phyloP scores from a whole-genome alignment of 2,329 filamentous ascomycete genomes.

The Hypoxylon sp. region DNA sequence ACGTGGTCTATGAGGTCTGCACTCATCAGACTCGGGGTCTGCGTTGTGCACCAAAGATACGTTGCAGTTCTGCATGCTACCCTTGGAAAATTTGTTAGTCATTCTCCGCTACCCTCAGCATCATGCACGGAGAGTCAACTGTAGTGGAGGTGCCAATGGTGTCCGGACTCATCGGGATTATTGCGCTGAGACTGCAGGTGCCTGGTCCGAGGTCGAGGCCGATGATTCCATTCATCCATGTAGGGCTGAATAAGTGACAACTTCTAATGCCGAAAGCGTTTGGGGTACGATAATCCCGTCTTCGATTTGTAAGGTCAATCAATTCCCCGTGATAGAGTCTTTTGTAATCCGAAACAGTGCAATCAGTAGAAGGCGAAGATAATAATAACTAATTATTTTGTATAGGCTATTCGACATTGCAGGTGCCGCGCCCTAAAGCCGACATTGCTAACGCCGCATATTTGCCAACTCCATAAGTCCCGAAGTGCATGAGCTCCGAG shows the following conservation, averaged over 20 bases:
- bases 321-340: slow-evolving; percentile 21
- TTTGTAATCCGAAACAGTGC: slow-evolving; percentile 9
- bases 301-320: slow-evolving; percentile 12
- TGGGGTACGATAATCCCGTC: neutral
- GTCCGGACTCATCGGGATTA: slow-evolving; percentile 35
- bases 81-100: slow-evolving; percentile 22
- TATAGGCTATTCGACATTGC: slow-evolving; percentile 7
- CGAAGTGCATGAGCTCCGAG: slow-evolving; percentile 18
- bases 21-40: slow-evolving; percentile 35
- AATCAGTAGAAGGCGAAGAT: slow-evolving; percentile 12
- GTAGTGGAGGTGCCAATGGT: slow-evolving; percentile 6
- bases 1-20: slow-evolving; percentile 30
- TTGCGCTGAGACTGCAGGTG: slow-evolving; percentile 14
- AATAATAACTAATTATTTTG: slow-evolving; percentile 1
- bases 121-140: slow-evolving; percentile 7
- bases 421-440: slow-evolving; percentile 16
- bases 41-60: slow-evolving; percentile 24
- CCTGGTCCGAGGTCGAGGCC: slow-evolving; percentile 11
- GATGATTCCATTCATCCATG: slow-evolving; percentile 13
- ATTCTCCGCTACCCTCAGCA: slow-evolving; percentile 12
- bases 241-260: slow-evolving; percentile 39
- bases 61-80: slow-evolving; percentile 18
- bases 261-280: slow-evolving; percentile 25
- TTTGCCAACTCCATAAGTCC: slow-evolving; percentile 25
- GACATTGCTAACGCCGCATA: slow-evolving; percentile 20